Conservation (phyloP, 2,329 filamentous ascomycete genomes). For the Shiraia bambusicola region DNA sequence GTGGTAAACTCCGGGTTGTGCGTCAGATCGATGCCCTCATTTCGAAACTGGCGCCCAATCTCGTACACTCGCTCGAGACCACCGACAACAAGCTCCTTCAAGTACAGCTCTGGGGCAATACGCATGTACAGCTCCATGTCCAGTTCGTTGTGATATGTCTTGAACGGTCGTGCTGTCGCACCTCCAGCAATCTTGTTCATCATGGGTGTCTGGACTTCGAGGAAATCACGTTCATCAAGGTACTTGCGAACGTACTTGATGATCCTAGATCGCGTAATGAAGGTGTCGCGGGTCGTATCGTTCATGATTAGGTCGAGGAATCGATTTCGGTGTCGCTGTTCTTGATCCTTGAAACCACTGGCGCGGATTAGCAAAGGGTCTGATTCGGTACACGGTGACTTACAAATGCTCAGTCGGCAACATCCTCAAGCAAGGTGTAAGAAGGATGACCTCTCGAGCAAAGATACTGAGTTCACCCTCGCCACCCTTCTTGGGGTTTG, state of each 20-base stretch:
- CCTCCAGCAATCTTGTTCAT: slow-evolving; percentile 95
- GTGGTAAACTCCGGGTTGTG: slow-evolving; percentile 99
- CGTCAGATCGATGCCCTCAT: slow-evolving; percentile 86
- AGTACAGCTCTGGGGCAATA: slow-evolving; percentile 90
- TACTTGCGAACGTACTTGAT: slow-evolving; percentile 84
- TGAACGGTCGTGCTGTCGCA: slow-evolving; percentile 91
- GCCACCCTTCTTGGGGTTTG: slow-evolving; percentile 83
- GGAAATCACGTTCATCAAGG: slow-evolving; percentile 84
- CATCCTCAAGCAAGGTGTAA: slow-evolving; percentile 89
- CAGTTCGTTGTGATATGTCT: slow-evolving; percentile 93
- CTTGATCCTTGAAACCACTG: slow-evolving; percentile 93
- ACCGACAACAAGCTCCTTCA: slow-evolving; percentile 95
- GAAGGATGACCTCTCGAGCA: slow-evolving; percentile 78
- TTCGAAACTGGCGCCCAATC: slow-evolving; percentile 92
- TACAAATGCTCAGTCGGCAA: slow-evolving; percentile 65
- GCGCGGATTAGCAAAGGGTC: slow-evolving; percentile 7
- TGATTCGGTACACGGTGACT: slow-evolving; percentile 48
- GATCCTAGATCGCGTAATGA: slow-evolving; percentile 84
- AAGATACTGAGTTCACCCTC: slow-evolving; percentile 94
- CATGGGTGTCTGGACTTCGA: slow-evolving; percentile 93
- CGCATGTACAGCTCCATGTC: slow-evolving; percentile 95
- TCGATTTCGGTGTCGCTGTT: slow-evolving; percentile 88
- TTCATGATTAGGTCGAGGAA: slow-evolving; percentile 98
- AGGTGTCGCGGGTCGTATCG: slow-evolving; percentile 77
- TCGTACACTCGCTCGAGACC: slow-evolving; percentile 95